These are phyloP conservation scores for Irpex sp. DNA, from an alignment of 1,284 basidiomycete genomes.

Conservation along the genomic window DNA sequence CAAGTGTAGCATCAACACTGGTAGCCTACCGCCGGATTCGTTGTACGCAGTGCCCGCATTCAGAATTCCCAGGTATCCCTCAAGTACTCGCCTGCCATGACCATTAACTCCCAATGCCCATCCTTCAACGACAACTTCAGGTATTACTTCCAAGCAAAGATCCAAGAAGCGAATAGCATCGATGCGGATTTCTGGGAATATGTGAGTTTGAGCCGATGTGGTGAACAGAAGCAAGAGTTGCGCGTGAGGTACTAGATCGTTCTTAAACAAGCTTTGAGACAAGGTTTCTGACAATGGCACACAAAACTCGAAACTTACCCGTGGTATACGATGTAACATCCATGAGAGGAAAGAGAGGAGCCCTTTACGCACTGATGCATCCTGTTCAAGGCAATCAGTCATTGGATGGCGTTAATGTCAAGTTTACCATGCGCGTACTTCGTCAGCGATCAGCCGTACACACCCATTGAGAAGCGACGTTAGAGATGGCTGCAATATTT, in stretches of 20 bases:
- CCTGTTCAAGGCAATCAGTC: slow-evolving; percentile 33
- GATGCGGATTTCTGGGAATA: slow-evolving; percentile 89
- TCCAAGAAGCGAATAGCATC: slow-evolving; percentile 85
- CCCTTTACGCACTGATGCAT: slow-evolving; percentile 57
- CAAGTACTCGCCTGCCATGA: slow-evolving; percentile 60
- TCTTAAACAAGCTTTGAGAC: slow-evolving; percentile 31
- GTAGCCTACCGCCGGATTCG: slow-evolving; percentile 46
- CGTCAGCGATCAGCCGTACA: slow-evolving; percentile 74
- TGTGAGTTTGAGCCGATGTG: slow-evolving; percentile 89
- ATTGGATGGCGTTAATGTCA: slow-evolving; percentile 1
- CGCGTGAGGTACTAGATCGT: slow-evolving; percentile 65
- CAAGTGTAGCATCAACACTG: neutral
- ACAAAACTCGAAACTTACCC: slow-evolving; percentile 33
- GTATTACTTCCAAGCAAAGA: slow-evolving; percentile 71
- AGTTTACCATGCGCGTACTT: slow-evolving; percentile 42
- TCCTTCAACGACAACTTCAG: slow-evolving; percentile 60
- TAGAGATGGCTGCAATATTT: slow-evolving; percentile 51
- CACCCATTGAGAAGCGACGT: slow-evolving; percentile 63
- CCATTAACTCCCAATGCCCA: slow-evolving; percentile 50
- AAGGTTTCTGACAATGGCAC: too few species aligned
- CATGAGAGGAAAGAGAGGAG: slow-evolving; percentile 61
- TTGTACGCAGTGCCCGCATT: slow-evolving; percentile 60
- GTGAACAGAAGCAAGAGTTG: slow-evolving; percentile 77
- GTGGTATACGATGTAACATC: slow-evolving; percentile 64
- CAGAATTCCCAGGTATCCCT: slow-evolving; percentile 72